Evolutionary conservation across 352 stramenopile genomes (phyloP).

Genomic region (Pythium aristosporum): DNA sequence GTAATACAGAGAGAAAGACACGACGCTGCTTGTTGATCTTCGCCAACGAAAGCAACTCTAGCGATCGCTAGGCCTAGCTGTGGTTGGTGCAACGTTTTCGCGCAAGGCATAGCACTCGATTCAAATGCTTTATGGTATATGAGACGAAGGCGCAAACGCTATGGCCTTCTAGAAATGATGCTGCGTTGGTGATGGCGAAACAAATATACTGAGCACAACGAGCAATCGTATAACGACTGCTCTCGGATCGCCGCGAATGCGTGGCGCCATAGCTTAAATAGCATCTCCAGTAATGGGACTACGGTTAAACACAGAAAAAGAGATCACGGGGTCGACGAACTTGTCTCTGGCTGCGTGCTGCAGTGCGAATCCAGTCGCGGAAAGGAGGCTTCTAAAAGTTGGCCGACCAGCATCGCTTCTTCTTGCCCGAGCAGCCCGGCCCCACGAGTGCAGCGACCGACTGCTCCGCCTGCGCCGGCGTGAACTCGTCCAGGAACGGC

Average conservation of each 20-base stretch:
- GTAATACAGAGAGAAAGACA: background rate
- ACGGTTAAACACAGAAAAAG: background rate
- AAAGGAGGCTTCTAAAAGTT: slow-evolving; percentile 13
- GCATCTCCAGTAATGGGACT: background rate
- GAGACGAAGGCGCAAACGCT: no score
- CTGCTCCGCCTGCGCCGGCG: slow-evolving; percentile 20
- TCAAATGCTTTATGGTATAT: no score
- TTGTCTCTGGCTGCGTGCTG: background rate
- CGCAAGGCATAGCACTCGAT: no score
- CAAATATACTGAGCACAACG: no score
- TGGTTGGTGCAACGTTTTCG: no score
- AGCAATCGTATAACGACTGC: no score
- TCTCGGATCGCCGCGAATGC: no score
- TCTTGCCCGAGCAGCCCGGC: slow-evolving; percentile 13
- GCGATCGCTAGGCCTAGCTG: no score
- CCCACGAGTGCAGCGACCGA: slow-evolving; percentile 21
- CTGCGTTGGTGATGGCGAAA: no score
- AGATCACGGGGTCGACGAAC: background rate
- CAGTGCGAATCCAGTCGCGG: background rate
- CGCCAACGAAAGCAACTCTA: no score
- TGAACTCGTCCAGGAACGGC: slow-evolving; percentile 37
- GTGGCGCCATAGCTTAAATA: background rate
- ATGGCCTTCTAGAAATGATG: no score
- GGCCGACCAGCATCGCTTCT: slow-evolving; percentile 30
- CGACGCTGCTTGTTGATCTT: background rate